Evolutionary conservation across 768 basidiomycete genomes (phyloP), one percentile per base, ranked within the genome.

Genomic region (Mycena sanguinolenta): DNA sequence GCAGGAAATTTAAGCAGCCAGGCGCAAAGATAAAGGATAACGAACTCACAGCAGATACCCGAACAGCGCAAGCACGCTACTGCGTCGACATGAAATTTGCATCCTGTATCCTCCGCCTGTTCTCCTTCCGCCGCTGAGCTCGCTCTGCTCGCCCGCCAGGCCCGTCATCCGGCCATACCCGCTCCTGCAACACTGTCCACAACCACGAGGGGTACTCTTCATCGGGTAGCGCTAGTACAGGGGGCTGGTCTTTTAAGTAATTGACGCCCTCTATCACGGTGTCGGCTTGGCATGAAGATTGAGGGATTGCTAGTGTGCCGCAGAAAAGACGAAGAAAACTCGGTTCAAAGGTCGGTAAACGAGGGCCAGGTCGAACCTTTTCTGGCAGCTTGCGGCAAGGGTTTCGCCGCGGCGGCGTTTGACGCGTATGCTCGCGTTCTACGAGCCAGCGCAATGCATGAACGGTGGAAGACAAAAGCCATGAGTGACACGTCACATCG

Each of bases 141-240:
- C 89, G 84, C 71, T 88, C 87, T n/a, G 84, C 89, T 78, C 87
- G 87, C 25, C 94, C 92, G 23, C 92, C 93, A 1, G 90, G 92
- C 1, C 92, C 92, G 70, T 94, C 92, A 63, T 94, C 91, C 21
- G 86, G 86, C 63, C 86, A 82, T 49, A 85, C 85, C 75, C 87
- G 88, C 6, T 90, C 87, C 69, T 90, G 79, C 23, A 94, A 81
- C 44, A 95, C 76, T 17, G 86, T 90, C 96, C 96, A 98, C 46
- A 98, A 79, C 96, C 96, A 98, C 9, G 88, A 79, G 4, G 96
- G 96, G 78, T 98, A 97, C 73, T 91, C 90, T 52, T 93, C 91
- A 79, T 98, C 96, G 0, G 92, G 83, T 14, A 86, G 81, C 2
- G 96, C 94, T 27, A 94, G 78, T 0, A 97, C 89, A 8, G 94